phyloP scores from a whole-genome alignment of 306 rosid species.

The Chamaecrista fasciculata region DNA sequence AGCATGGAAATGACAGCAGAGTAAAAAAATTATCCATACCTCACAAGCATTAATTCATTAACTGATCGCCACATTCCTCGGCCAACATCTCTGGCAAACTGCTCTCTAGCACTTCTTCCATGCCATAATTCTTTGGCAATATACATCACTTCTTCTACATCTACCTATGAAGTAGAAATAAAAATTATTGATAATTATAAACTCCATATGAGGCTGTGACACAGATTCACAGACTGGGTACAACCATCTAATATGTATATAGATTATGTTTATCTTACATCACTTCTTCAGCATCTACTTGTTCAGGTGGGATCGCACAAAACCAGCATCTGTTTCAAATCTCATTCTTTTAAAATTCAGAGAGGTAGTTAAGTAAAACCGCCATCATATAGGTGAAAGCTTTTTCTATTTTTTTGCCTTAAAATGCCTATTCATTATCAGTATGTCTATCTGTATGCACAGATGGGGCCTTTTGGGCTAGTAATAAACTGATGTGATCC shows the following conservation, averaged over 20 bases:
- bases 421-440: no score
- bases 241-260: no score
- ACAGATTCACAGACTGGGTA: no score
- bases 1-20: conserved; percentile 28
- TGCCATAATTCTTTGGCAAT: conserved; percentile 90
- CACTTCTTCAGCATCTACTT: no score
- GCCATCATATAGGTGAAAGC: no score
- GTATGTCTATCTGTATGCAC: no score
- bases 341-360: conserved; percentile 77
- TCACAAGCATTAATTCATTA: conserved; percentile 91
- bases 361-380: no score
- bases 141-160: conserved; percentile 92
- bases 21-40: conserved; percentile 45
- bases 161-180: conserved; percentile 56
- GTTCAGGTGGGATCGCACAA: conserved; percentile 75
- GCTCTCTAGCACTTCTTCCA: conserved; percentile 90
- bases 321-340: conserved; percentile 77
- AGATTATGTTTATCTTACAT: no score
- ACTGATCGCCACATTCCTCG: conserved; percentile 97
- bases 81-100: conserved; percentile 66
- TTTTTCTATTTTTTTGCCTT: no score
- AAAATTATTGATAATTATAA: background rate
- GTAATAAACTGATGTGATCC: background rate
- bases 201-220: no score
- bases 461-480: background rate